Evolutionary conservation across 1,284 basidiomycete species (phyloP), one percentile per base, ranked within the genome.

Genomic region (Leucoagaricus sp.): DNA sequence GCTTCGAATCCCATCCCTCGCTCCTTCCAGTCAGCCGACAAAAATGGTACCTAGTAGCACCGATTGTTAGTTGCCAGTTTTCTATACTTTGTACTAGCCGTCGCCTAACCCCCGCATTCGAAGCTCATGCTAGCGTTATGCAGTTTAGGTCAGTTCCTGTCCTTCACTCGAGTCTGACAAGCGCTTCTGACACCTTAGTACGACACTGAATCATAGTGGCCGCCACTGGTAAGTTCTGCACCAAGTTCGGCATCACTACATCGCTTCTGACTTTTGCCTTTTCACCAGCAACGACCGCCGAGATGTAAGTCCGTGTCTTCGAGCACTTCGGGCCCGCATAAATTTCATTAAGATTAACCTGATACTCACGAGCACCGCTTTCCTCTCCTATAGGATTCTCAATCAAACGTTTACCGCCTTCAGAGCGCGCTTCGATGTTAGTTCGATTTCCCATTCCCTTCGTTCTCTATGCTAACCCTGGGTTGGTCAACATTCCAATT

Each of bases 11-110:
- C 31, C 38, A 12, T 45, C 5, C 61, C 50, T 48, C 53, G 4
- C n/a, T n/a, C n/a, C n/a, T n/a, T 19, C 9, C 55, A 77, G 76
- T 79, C 44, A 78, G 77, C 68, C 69, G 67, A 51, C 58, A 66
- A 13, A 78, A 75, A 42, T 70, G 63, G 65, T 64, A 63, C 15
- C 63, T 80, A 52, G 69, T 71, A 2, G 50, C 62, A 4, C 74
- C 76, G 0, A 71, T 80, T 31, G 79, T 79, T 59, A 55, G 76
- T 57, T 25, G 4, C 19, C 42, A 17, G 25, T n/a, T 38, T 13
- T 40, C 12, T 41, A n/a, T 15, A 3, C 13, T 12, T 28, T 8
- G 6, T 8, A 4, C 17, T 19, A 7, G 26, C 38, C 55, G 25
- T 33, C 5, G 19, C 28, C 52, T 49, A 28, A 49, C 26, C n/a